Conservation (phyloP, 352 stramenopile genomes). For the Plasmopara muralis region DNA sequence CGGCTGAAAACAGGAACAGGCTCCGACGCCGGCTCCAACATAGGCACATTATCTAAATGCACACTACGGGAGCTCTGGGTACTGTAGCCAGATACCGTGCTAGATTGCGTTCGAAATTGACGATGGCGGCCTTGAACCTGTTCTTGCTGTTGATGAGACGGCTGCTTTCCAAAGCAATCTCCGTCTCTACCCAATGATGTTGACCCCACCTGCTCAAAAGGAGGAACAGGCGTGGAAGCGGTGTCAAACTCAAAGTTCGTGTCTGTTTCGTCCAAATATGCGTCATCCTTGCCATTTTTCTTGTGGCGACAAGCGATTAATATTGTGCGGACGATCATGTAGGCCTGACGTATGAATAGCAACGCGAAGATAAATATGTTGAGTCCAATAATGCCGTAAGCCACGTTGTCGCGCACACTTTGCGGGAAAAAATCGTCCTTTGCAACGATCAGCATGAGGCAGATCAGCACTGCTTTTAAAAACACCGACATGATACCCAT, state of each 20-base stretch:
- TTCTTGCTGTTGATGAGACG: conserved; percentile 14
- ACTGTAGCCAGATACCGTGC: conserved; percentile 18
- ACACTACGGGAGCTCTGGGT: conserved; percentile 19
- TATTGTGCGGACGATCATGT: conserved; percentile 73
- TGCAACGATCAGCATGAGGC: conserved; percentile 72
- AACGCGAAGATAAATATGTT: conserved; percentile 83
- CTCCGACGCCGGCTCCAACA: conserved; percentile 27
- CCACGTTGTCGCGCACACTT: conserved; percentile 67
- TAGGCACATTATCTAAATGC: conserved; percentile 22
- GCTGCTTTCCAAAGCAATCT: conserved; percentile 15
- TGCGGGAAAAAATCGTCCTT: conserved; percentile 79
- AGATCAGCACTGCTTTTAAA: conserved; percentile 76
- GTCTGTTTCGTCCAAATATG: conserved; percentile 23
- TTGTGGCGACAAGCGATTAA: conserved; percentile 36
- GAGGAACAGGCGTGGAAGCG: conserved; percentile 10
- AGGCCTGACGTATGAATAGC: conserved; percentile 70
- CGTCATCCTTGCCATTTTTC: conserved; percentile 32
- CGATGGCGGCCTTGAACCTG: conserved; percentile 12
- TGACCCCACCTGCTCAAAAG: conserved; percentile 26
- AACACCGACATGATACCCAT: conserved; percentile 71
- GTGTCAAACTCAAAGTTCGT: conserved; percentile 55
- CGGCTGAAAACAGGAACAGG: conserved; percentile 8
- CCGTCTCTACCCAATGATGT: conserved; percentile 14
- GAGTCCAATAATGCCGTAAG: conserved; percentile 80
- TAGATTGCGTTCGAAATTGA: conserved; percentile 20